These are phyloP conservation scores for Hemileccinum rubropunctum DNA, from an alignment of 768 basidiomycete genomes.

Conservation along the genomic window DNA sequence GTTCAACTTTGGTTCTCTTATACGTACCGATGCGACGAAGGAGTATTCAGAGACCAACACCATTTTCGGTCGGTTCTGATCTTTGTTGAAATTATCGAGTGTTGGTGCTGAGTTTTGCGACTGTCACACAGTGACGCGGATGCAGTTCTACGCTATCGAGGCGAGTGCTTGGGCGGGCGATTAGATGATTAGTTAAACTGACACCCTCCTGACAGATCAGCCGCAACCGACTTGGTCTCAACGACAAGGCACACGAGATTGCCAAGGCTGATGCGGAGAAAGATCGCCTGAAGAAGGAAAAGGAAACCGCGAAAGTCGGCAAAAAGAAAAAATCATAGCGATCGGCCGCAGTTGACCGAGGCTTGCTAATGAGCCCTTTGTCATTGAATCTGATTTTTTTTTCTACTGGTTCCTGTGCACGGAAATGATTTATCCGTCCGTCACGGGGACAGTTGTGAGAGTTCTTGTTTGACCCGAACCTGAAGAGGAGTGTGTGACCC, in stretches of 20 bases:
- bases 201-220: constrained; percentile 58
- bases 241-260: constrained; percentile 79
- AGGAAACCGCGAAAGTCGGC: constrained; percentile 45
- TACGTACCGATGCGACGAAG: constrained; percentile 71
- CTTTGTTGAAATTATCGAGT: background rate
- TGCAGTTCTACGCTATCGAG: constrained; percentile 91
- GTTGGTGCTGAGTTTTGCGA: constrained; percentile 10
- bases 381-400: background rate
- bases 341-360: background rate
- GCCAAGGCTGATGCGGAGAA: constrained; percentile 66
- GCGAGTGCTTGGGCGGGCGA: constrained; percentile 37
- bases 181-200: background rate
- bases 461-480: background rate
- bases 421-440: constrained; percentile 18
- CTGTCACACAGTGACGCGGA: constrained; percentile 15
- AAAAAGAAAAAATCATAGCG: constrained; percentile 36
- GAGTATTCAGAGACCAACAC: constrained; percentile 93
- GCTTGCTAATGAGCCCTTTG: background rate
- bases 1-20: constrained; percentile 95
- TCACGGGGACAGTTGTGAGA: constrained; percentile 13
- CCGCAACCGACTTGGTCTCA: constrained; percentile 86
- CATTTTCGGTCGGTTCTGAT: constrained; percentile 70
- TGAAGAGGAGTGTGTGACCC: constrained; percentile 4
- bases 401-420: background rate
- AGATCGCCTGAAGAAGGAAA: constrained; percentile 56